Conservation (phyloP, 352 stramenopile species). For the Plasmopara viticola region DNA sequence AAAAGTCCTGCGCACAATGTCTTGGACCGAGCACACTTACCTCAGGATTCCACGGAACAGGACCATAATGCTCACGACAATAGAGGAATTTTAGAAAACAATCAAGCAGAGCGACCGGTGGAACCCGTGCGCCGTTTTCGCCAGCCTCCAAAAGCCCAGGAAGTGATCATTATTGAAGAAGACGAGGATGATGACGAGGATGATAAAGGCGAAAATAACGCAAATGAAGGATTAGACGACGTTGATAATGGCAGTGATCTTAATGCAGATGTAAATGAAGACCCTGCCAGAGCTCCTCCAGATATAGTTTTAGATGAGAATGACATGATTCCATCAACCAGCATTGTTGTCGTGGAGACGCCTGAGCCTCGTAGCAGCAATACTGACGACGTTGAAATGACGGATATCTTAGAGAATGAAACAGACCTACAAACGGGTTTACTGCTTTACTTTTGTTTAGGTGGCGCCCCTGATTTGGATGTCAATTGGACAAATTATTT, state of each 20-base stretch:
- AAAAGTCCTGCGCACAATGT: too few relatives aligned
- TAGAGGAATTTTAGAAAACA: not conserved
- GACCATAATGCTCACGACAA: too few relatives aligned
- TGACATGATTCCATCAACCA: slow-evolving; percentile 6
- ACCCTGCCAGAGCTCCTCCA: slow-evolving; percentile 21
- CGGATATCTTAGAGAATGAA: slow-evolving; percentile 29
- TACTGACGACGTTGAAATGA: slow-evolving; percentile 12
- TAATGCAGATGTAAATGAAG: slow-evolving; percentile 26
- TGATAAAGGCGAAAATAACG: slow-evolving; percentile 18
- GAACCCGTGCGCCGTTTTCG: slow-evolving; percentile 18
- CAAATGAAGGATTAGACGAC: slow-evolving; percentile 20
- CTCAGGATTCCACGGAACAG: too few relatives aligned
- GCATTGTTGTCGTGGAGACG: slow-evolving; percentile 9
- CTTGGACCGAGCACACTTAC: too few relatives aligned
- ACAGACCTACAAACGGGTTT: slow-evolving; percentile 38
- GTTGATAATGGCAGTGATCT: not conserved
- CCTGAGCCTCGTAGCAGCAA: slow-evolving; percentile 4
- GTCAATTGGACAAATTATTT: slow-evolving; percentile 38
- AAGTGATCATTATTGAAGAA: slow-evolving; percentile 73
- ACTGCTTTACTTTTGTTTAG: slow-evolving; percentile 56
- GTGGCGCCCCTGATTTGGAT: slow-evolving; percentile 44
- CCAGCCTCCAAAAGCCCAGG: slow-evolving; percentile 19
- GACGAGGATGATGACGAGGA: slow-evolving; percentile 33
- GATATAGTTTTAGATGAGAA: slow-evolving; percentile 44
- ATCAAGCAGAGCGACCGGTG: not conserved